These are phyloP conservation scores for Syncephalastrum racemosum DNA, from an alignment of 371 early-diverging fungal genomes.

Conservation along the genomic window DNA sequence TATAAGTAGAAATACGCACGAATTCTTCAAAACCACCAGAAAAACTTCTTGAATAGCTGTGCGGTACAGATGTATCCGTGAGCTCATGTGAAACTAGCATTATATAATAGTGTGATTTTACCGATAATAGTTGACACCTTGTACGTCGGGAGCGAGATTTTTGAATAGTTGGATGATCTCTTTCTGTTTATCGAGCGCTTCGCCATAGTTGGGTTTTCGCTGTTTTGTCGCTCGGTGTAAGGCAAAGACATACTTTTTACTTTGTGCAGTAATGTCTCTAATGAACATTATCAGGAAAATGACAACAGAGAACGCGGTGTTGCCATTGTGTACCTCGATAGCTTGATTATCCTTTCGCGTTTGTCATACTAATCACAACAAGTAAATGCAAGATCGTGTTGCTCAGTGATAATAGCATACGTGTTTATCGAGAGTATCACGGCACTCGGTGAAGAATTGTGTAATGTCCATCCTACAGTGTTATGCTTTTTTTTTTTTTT, in stretches of 20 bases:
- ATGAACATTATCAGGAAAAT: not conserved
- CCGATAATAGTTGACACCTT: slow-evolving; percentile 52
- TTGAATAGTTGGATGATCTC: slow-evolving; percentile 54
- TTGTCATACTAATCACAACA: slow-evolving; percentile 43
- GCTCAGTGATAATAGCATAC: slow-evolving; percentile 13
- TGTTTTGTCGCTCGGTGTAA: slow-evolving; percentile 50
- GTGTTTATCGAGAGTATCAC: slow-evolving; percentile 33
- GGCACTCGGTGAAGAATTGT: slow-evolving; percentile 23
- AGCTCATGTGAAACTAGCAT: too few species aligned
- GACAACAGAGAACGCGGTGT: not conserved
- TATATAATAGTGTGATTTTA: not conserved
- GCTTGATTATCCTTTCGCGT: slow-evolving; percentile 62
- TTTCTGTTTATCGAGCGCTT: slow-evolving; percentile 46
- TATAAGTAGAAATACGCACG: slow-evolving; percentile 21
- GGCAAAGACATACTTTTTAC: slow-evolving; percentile 65
- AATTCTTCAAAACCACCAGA: slow-evolving; percentile 57
- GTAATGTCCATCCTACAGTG: slow-evolving; percentile 10
- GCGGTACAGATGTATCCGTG: too few species aligned
- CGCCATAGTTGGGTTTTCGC: slow-evolving; percentile 20
- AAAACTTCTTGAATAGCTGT: slow-evolving; percentile 48
- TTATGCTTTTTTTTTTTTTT: too few species aligned
- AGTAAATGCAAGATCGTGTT: not conserved
- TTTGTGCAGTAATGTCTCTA: slow-evolving; percentile 65
- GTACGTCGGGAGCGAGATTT: slow-evolving; percentile 45
- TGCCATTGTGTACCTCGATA: slow-evolving; percentile 39